These are phyloP conservation scores for Tetraselmis chui DNA, from an alignment of 139 green algal genomes.

Conservation along the genomic window DNA sequence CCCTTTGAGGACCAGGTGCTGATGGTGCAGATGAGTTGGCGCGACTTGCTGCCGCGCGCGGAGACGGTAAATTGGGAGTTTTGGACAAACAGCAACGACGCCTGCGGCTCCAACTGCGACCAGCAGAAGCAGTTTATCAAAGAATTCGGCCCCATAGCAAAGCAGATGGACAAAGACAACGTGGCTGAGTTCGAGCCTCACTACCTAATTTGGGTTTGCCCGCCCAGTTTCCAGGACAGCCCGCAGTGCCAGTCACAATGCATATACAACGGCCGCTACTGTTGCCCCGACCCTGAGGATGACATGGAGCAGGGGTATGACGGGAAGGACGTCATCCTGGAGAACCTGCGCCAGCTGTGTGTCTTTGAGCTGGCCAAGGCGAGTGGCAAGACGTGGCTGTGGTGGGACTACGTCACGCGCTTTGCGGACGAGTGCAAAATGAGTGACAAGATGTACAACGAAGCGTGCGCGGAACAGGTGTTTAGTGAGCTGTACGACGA, in stretches of 20 bases:
- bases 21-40: slow-evolving; percentile 71
- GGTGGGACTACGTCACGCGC: slow-evolving; percentile 81
- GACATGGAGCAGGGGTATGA: slow-evolving; percentile 48
- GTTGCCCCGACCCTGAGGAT: slow-evolving; percentile 69
- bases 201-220: slow-evolving; percentile 85
- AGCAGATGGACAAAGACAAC: slow-evolving; percentile 48
- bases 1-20: slow-evolving; percentile 31
- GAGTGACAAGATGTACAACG: slow-evolving; percentile 48
- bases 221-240: slow-evolving; percentile 31
- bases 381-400: slow-evolving; percentile 51
- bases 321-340: slow-evolving; percentile 62
- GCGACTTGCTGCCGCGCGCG: slow-evolving; percentile 56
- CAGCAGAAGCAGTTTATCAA: slow-evolving; percentile 70
- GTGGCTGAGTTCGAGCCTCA: slow-evolving; percentile 80
- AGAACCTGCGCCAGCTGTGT: slow-evolving; percentile 87
- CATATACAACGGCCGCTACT: slow-evolving; percentile 79
- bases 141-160: slow-evolving; percentile 49
- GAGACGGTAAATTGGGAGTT: slow-evolving; percentile 76
- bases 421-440: slow-evolving; percentile 71
- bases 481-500: slow-evolving; percentile 45
- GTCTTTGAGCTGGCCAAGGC: slow-evolving; percentile 61
- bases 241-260: slow-evolving; percentile 73
- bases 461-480: slow-evolving; percentile 64
- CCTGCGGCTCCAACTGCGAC: slow-evolving; percentile 69
- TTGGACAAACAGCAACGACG: slow-evolving; percentile 85